Percentiles rank a stretch among this genome's conserved stretches.
Conservation (phyloP, 257 asterid genomes). For the Misopates orontium region DNA sequence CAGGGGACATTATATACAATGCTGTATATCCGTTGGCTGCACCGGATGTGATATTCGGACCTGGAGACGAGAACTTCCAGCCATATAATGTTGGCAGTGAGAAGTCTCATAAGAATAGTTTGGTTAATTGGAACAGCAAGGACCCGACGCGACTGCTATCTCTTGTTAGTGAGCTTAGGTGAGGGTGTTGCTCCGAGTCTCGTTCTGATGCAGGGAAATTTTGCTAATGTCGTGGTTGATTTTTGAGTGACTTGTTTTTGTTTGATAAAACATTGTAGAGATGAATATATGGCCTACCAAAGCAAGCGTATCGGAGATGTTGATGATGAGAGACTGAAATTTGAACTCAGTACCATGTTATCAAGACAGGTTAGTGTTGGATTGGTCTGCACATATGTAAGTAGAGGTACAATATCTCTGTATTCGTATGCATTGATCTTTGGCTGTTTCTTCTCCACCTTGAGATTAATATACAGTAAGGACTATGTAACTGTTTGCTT, state of each 20-base stretch:
- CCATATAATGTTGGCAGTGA: constrained; percentile 43
- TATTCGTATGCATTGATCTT: constrained; percentile 10
- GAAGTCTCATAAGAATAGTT: constrained; percentile 45
- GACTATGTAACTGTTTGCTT: too few species aligned
- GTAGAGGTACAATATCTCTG: background rate
- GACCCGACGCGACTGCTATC: constrained; percentile 70
- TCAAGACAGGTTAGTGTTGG: constrained; percentile 73
- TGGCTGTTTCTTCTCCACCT: background rate
- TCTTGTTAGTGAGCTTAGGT: constrained; percentile 85
- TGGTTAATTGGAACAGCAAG: constrained; percentile 74
- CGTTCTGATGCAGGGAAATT: constrained; percentile 1
- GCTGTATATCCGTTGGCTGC: constrained; percentile 78
- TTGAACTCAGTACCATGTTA: constrained; percentile 82
- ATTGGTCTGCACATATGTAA: background rate
- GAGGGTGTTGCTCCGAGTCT: constrained; percentile 3
- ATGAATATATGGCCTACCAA: constrained; percentile 69
- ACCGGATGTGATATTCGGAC: constrained; percentile 85
- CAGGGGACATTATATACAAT: constrained; percentile 87
- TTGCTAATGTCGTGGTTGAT: background rate
- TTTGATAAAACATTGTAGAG: constrained; percentile 45
- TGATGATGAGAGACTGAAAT: constrained; percentile 82
- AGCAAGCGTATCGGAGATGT: constrained; percentile 68
- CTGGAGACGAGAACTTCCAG: constrained; percentile 71
- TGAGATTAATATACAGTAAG: too few species aligned
- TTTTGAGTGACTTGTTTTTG: constrained; percentile 13